Conservation (phyloP, 768 basidiomycete genomes). For the Boletales sp. region DNA sequence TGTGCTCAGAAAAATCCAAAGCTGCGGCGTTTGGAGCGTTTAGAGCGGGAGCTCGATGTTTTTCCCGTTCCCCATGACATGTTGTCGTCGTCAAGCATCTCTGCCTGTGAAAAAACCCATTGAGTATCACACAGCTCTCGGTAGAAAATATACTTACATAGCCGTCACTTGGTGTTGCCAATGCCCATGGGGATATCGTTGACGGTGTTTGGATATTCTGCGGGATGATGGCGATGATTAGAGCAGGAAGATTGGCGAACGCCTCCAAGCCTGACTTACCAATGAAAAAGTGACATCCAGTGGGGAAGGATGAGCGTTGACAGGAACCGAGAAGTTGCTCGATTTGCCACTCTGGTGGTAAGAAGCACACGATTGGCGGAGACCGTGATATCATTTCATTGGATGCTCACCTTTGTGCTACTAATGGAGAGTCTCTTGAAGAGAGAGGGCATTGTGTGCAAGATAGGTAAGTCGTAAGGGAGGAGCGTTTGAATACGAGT, state of each 20-base stretch:
- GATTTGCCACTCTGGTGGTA: slow-evolving; percentile 18
- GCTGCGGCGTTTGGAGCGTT: slow-evolving; percentile 6
- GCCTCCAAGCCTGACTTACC: slow-evolving; percentile 11
- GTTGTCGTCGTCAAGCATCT: slow-evolving; percentile 29
- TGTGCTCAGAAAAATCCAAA: slow-evolving; percentile 9
- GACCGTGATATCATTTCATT: neutral
- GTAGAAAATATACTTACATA: slow-evolving; percentile 12
- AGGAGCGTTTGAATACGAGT: neutral
- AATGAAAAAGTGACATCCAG: slow-evolving; percentile 19
- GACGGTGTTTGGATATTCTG: slow-evolving; percentile 11
- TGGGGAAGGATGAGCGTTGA: slow-evolving; percentile 17
- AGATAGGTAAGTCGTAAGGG: neutral
- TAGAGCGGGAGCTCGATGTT: neutral
- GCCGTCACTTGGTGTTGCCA: neutral
- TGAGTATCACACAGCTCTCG: neutral
- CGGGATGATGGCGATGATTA: neutral
- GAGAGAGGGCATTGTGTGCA: slow-evolving; percentile 15
- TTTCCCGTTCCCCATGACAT: slow-evolving; percentile 23
- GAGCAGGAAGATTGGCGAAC: neutral
- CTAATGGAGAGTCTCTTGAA: slow-evolving; percentile 21
- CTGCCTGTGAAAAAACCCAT: slow-evolving; percentile 10
- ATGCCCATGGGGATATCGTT: slow-evolving; percentile 1
- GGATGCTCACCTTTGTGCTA: slow-evolving; percentile 17
- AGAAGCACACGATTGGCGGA: neutral
- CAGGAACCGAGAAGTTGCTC: slow-evolving; percentile 7